Percentiles rank a stretch among this genome's conserved stretches.
These are phyloP conservation scores for Licmophora abbreviata DNA, from an alignment of 108 stramenopile species.

Conservation along the genomic window DNA sequence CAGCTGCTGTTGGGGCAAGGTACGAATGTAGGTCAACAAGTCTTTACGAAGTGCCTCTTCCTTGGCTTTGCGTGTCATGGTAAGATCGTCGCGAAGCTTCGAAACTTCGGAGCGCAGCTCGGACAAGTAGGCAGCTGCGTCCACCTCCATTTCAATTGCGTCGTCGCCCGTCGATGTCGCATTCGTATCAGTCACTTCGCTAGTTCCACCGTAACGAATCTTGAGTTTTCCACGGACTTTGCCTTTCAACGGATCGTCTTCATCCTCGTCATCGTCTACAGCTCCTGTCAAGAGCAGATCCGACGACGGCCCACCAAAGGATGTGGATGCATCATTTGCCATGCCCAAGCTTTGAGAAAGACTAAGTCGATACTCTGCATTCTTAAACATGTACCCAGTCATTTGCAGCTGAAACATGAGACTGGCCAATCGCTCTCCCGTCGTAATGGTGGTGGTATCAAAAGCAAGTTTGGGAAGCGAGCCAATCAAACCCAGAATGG, in stretches of 20 bases:
- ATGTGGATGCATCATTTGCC: constrained; percentile 1
- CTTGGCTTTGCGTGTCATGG: constrained; percentile 39
- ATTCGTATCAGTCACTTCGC: constrained; percentile 1
- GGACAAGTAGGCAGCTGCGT: constrained; percentile 88
- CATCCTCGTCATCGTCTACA: constrained; percentile 18
- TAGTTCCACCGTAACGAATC: constrained; percentile 36
- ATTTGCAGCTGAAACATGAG: constrained; percentile 96
- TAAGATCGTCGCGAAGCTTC: constrained; percentile 60
- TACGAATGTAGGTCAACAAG: constrained; percentile 85
- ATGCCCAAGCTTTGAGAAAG: constrained; percentile 59
- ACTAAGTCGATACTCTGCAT: constrained; percentile 88
- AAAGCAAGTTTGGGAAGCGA: constrained; percentile 85
- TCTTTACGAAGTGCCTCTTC: constrained; percentile 71
- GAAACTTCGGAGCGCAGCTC: constrained; percentile 80
- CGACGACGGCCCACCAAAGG: not conserved
- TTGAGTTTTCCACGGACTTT: constrained; percentile 65
- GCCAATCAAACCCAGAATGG: constrained; percentile 85
- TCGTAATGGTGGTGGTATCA: constrained; percentile 85
- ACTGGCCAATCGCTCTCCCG: constrained; percentile 82
- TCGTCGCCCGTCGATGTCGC: constrained; percentile 1
- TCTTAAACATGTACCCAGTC: constrained; percentile 98
- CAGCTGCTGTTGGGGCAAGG: constrained; percentile 80
- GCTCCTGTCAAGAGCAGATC: constrained; percentile 21
- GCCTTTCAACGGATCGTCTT: constrained; percentile 28
- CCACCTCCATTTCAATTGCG: constrained; percentile 77